Base-by-base conservation (phyloP, 139 green algal species). In the Tetratostichococcus sp. region DNA sequence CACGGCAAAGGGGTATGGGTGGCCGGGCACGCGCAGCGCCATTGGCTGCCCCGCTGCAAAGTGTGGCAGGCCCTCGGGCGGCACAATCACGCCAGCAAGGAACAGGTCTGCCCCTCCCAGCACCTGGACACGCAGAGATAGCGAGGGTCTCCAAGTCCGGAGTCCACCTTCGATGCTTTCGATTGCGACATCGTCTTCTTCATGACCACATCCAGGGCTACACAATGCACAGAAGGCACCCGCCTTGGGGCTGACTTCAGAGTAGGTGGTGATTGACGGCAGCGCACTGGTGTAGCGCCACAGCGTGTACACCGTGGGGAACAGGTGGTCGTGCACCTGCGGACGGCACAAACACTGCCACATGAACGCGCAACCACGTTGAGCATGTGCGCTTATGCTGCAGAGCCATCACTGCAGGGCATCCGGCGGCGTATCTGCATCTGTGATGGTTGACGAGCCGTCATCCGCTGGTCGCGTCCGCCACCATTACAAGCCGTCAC, bases 61-160 rank as follows among this genome's bases (percentile, higher is more conserved):
- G 26, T 42, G 6, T 19, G 72, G 67, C 30, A 79, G 73, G 4
- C 78, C 73, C 11, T 35, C 30, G 17, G 57, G 21, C 65, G 78
- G 69, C 16, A 77, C 73, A 25, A 83, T 79, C 23, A 79, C 30
- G 26, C 78, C 78, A n/a, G 78, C 72, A 16, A 83, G 69, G 28
- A 83, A 83, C 42, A 83, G 32, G 62, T 83, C 78, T 21, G 78
- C 78, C 1, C 78, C 78, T 2, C 78, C 78, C 17, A 83, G 58
- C 30, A 81, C 77, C 77, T 81, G 77, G 39, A 76, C 16, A 67
- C 19, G 19, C 4, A 19, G 58, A 6, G 14, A 66, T 4, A 28
- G 22, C n/a, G n/a, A n/a, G n/a, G n/a, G n/a, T n/a, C n/a, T n/a
- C n/a, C n/a, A n/a, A n/a, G n/a, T n/a, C n/a, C n/a, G n/a, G n/a